Conservation (phyloP, 768 basidiomycete genomes). For the Lactarius akahatsu region DNA sequence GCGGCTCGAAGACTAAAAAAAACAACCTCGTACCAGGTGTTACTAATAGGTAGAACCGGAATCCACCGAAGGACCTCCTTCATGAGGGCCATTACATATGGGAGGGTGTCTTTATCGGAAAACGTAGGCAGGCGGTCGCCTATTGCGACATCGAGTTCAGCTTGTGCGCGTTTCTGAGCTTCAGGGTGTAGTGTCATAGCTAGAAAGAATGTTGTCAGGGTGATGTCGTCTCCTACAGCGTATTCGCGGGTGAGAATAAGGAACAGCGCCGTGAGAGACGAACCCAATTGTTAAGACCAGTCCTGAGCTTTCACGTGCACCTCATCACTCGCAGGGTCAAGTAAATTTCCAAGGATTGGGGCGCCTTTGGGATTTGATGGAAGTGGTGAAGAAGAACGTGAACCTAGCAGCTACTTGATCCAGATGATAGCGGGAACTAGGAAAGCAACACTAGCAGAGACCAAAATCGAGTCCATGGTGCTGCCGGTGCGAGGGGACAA, state of each 20-base stretch:
- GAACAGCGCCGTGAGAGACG: background rate
- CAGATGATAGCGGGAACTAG: conserved; percentile 15
- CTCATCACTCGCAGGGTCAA: conserved; percentile 30
- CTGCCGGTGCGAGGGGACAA: background rate
- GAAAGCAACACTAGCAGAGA: conserved; percentile 11
- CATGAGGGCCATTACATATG: conserved; percentile 27
- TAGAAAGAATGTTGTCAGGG: conserved; percentile 29
- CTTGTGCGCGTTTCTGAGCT: conserved; percentile 31
- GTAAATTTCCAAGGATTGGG: conserved; percentile 32
- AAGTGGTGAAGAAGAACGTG: conserved; percentile 12
- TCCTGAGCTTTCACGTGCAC: conserved; percentile 28
- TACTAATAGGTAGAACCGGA: conserved; percentile 29
- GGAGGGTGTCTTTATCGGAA: conserved; percentile 27
- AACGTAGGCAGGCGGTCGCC: conserved; percentile 31
- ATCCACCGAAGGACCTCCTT: conserved; percentile 32
- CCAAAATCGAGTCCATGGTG: conserved; percentile 18
- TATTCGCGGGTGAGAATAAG: background rate
- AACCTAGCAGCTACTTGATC: conserved; percentile 20
- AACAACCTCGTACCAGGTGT: conserved; percentile 23
- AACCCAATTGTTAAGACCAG: conserved; percentile 33
- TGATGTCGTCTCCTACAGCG: conserved; percentile 24
- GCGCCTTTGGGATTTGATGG: conserved; percentile 32
- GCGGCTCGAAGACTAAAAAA: background rate
- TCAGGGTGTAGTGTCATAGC: conserved; percentile 32
- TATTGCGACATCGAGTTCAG: conserved; percentile 32